These are phyloP conservation scores for Clarireedia paspali DNA, from an alignment of 2,329 filamentous ascomycete genomes.

Conservation along the genomic window DNA sequence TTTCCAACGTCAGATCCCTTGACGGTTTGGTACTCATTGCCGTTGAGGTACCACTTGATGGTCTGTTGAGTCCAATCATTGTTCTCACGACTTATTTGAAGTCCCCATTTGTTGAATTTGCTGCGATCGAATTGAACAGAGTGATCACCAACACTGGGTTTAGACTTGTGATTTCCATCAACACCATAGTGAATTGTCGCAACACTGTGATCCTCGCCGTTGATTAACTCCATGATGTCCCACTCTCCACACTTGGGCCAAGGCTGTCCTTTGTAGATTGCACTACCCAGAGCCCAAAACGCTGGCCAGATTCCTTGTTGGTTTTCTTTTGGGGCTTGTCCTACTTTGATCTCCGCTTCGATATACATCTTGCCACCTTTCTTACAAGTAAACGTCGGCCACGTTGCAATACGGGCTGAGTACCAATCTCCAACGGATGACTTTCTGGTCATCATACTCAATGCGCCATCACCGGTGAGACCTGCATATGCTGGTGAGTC, in stretches of 20 bases:
- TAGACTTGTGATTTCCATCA: background rate
- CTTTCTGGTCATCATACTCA: slow-evolving; percentile 33
- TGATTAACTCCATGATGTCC: slow-evolving; percentile 38
- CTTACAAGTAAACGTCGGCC: slow-evolving; percentile 15
- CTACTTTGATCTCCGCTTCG: slow-evolving; percentile 34
- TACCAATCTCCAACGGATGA: slow-evolving; percentile 32
- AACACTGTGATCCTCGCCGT: slow-evolving; percentile 25
- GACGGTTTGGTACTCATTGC: background rate
- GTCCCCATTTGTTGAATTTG: background rate
- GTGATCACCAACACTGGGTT: background rate
- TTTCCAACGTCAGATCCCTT: slow-evolving; percentile 10
- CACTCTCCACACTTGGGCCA: slow-evolving; percentile 39
- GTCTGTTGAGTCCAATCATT: background rate
- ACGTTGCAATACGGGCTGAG: slow-evolving; percentile 38
- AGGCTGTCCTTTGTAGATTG: slow-evolving; percentile 17
- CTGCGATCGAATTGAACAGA: background rate
- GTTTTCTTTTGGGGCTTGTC: slow-evolving; percentile 18
- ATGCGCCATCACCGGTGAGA: slow-evolving; percentile 4
- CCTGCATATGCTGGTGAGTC: background rate
- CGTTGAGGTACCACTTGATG: background rate
- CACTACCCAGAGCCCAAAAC: slow-evolving; percentile 38
- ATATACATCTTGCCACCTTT: slow-evolving; percentile 31
- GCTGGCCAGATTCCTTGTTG: slow-evolving; percentile 40
- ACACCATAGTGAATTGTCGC: background rate
- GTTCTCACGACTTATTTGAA: background rate